Conservation (phyloP, 768 basidiomycete species). For the Boletus sp. region DNA sequence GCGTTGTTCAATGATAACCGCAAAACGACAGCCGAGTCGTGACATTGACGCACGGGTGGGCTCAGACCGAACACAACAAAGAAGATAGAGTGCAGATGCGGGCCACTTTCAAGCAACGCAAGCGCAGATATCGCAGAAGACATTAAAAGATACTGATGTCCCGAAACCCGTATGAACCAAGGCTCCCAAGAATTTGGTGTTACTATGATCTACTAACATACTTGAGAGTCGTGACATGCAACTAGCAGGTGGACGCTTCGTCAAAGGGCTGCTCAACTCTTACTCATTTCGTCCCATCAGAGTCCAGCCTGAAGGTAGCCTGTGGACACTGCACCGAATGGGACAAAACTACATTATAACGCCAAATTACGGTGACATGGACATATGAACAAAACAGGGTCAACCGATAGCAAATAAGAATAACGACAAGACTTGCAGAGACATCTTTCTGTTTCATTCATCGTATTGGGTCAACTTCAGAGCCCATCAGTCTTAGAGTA, state of each 20-base stretch:
- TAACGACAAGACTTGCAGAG: conserved; percentile 10
- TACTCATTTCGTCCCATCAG: background rate
- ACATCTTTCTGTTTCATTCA: conserved; percentile 15
- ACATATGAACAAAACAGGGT: background rate
- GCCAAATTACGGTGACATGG: background rate
- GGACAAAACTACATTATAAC: conserved; percentile 2
- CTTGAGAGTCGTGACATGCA: background rate
- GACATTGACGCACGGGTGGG: background rate
- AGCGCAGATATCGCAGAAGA: background rate
- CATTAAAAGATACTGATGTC: too few species aligned
- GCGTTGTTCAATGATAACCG: background rate
- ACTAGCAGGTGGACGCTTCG: background rate
- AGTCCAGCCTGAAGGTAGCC: background rate
- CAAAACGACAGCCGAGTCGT: background rate
- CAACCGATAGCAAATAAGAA: conserved; percentile 24
- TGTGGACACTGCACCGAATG: background rate
- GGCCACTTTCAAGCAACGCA: background rate
- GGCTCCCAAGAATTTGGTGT: too few species aligned
- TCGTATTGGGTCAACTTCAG: conserved; percentile 29
- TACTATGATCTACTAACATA: background rate
- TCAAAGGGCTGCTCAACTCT: background rate
- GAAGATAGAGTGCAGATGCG: background rate
- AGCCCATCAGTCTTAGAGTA: conserved; percentile 6
- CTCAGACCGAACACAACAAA: background rate
- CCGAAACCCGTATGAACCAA: background rate